phyloP scores from a whole-genome alignment of 495 filamentous ascomycete species.

The Aspergillus nanangensis region DNA sequence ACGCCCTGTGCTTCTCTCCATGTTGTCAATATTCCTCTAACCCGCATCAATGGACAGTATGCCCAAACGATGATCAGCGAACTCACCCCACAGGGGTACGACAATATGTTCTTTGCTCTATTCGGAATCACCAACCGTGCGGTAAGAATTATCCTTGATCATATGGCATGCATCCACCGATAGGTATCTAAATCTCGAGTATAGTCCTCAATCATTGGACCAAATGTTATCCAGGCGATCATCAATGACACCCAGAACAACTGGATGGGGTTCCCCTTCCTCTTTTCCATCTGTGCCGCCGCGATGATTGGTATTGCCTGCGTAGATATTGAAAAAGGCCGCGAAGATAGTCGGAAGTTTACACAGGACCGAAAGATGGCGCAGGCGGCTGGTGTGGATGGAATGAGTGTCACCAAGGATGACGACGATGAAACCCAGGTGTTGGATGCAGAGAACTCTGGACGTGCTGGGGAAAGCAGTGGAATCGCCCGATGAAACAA shows the following conservation, averaged over 20 bases:
- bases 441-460: no score
- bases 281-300: constrained; percentile 38
- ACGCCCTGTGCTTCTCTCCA: constrained; percentile 1
- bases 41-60: constrained; percentile 23
- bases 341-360: constrained; percentile 38
- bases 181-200: no score
- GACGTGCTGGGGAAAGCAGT: no score
- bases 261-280: constrained; percentile 50
- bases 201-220: constrained; percentile 50
- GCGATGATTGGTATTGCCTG: constrained; percentile 41
- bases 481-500: no score
- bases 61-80: constrained; percentile 52
- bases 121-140: constrained; percentile 50
- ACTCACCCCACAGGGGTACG: constrained; percentile 45
- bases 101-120: constrained; percentile 50
- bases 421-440: no score
- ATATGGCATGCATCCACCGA: no score
- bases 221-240: constrained; percentile 47
- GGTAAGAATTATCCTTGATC: no score
- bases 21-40: background rate
- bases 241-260: constrained; percentile 44
- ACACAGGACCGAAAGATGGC: constrained; percentile 35
- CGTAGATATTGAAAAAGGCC: constrained; percentile 43
- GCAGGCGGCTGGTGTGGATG: no score
- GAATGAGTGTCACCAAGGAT: no score